phyloP scores from a whole-genome alignment of 129 eudicot genomes.

The Silybum marianum region DNA sequence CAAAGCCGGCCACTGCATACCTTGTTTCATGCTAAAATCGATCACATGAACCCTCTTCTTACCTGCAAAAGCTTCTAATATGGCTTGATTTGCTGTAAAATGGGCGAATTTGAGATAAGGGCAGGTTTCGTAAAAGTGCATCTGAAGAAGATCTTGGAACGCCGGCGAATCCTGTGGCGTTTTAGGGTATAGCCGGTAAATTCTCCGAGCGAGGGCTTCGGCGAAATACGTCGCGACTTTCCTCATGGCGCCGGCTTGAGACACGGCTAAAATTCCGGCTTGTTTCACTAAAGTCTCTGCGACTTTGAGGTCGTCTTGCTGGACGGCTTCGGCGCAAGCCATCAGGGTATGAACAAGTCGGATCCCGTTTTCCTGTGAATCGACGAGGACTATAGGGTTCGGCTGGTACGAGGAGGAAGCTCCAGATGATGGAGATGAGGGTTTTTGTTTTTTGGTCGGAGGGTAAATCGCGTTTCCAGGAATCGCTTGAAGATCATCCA shows the following conservation, averaged over 20 bases:
- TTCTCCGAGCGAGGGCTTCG: conserved; percentile 69
- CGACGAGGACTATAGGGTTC: conserved; percentile 52
- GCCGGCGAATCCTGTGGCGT: conserved; percentile 48
- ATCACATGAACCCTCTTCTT: conserved; percentile 64
- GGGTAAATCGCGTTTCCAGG: conserved; percentile 66
- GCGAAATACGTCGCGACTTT: conserved; percentile 83
- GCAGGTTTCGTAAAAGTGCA: conserved; percentile 79
- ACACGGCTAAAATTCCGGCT: conserved; percentile 57
- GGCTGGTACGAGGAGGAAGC: conserved; percentile 17
- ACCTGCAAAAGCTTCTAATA: conserved; percentile 70
- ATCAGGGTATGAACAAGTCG: conserved; percentile 67
- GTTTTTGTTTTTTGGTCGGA: conserved; percentile 43
- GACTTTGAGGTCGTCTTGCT: conserved; percentile 44
- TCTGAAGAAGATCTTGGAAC: conserved; percentile 49
- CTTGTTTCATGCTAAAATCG: conserved; percentile 88
- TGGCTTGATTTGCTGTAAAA: conserved; percentile 89
- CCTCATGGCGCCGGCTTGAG: conserved; percentile 80
- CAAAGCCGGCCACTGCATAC: conserved; percentile 94
- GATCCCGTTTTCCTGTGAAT: conserved; percentile 76
- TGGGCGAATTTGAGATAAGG: conserved; percentile 91
- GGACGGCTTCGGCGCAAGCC: conserved; percentile 90
- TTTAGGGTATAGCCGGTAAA: conserved; percentile 49
- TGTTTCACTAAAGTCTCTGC: conserved; percentile 72
- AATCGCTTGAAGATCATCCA: conserved; percentile 50
- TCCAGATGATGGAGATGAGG: conserved; percentile 8